Evolutionary conservation across 257 asterid genomes (phyloP), one percentile per base, ranked within the genome.

Genomic region (Striga asiatica): DNA sequence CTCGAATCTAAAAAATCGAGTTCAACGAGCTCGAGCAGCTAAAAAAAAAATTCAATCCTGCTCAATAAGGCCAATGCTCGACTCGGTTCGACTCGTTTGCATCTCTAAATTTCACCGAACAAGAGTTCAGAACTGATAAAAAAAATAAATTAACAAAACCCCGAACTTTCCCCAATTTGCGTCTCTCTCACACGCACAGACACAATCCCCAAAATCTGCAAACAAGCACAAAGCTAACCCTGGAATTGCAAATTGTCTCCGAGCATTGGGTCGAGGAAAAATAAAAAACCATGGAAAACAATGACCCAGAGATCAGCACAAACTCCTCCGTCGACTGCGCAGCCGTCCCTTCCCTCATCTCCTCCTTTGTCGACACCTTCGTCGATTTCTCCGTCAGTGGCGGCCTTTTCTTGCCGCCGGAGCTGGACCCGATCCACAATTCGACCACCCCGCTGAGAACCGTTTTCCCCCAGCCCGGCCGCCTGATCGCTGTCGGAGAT

Each of bases 361-460:
- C 95, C 69, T 65, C 78, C 6, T 91, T 91, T 72, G 69, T 84
- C 58, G 88, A 87, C 58, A 74, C 93, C 2, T 84, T 91, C 73
- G 72, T 91, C 62, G 98, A 91, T 67, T 91, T 82, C 80, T 78
- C 97, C 38, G 94, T 81, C 69, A 80, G 94, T 72, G 95, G 92
- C 52, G 98, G 98, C 57, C 62, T 84, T 18, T 87, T 91, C 79
- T 46, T 78, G 21, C 95, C 92, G 0, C 77, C 76, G 0, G 68
- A 68, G 7, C 74, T 74, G 11, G 28, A 57, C 53, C 29, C 76
- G 1, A 6, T 43, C 0, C 48, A 67, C 16, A 49, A 25, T 13
- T 29, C 54, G 51, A 14, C 42, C 3, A 12, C 0, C 43, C 62
- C 77, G 3, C 35, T 79, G 56, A 81, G 64, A 32, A 87, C 98